A percentile compares a stretch with the other conserved stretches of the same genome.
Evolutionary conservation across 306 rosid species (phyloP).

Genomic region (Cyclanthera cordifolia): DNA sequence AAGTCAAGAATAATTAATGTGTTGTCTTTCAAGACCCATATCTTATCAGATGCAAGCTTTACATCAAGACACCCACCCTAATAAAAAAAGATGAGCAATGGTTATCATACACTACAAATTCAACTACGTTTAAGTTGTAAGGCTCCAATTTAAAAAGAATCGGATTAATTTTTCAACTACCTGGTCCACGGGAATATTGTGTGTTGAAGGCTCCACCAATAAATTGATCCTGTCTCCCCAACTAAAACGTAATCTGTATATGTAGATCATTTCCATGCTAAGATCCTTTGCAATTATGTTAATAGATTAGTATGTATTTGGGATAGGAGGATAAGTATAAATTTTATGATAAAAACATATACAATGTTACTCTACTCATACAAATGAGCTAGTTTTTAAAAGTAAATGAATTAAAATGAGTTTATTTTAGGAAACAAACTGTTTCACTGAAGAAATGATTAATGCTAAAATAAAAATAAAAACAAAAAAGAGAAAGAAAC

Average conservation of each 20-base stretch:
- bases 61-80: slow-evolving; percentile 82
- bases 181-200: slow-evolving; percentile 49
- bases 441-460: too few species aligned
- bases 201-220: slow-evolving; percentile 45
- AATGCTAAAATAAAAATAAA: too few species aligned
- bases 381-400: not conserved
- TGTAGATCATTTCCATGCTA: slow-evolving; percentile 35
- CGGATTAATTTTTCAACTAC: not conserved
- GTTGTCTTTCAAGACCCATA: slow-evolving; percentile 76
- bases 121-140: not conserved
- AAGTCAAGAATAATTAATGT: slow-evolving; percentile 44
- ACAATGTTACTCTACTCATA: not conserved
- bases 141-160: slow-evolving; percentile 12
- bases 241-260: slow-evolving; percentile 41
- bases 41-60: slow-evolving; percentile 53
- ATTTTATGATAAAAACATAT: not conserved
- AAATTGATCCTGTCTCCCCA: slow-evolving; percentile 46
- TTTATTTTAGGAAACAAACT: too few species aligned
- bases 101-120: slow-evolving; percentile 12
- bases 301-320: slow-evolving; percentile 16
- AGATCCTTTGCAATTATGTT: slow-evolving; percentile 42
- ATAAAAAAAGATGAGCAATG: slow-evolving; percentile 26
- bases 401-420: not conserved
- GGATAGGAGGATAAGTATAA: not conserved
- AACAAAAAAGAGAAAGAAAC: too few species aligned